A percentile compares a stretch with the other conserved stretches of the same genome.
Evolutionary conservation across 768 basidiomycete species (phyloP).

Genomic region (Lentinula lateritia): DNA sequence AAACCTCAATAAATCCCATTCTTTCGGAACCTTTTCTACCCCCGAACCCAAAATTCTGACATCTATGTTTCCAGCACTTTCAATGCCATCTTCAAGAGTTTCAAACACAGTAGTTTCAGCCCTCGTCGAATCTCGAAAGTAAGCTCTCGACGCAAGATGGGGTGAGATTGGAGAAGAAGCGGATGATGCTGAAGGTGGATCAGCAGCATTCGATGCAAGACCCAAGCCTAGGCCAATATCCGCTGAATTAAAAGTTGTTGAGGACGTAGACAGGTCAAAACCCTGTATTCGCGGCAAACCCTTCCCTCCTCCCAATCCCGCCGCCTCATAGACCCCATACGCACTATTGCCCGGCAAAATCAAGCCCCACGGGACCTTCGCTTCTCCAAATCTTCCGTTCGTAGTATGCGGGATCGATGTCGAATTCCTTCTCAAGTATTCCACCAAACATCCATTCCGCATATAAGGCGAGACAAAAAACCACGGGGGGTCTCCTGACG

Average conservation of each 20-base stretch:
- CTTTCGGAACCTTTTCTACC: constrained; percentile 17
- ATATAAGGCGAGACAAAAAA: constrained; percentile 76
- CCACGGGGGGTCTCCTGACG: constrained; percentile 65
- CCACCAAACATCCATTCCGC: constrained; percentile 57
- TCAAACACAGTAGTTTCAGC: too few species aligned
- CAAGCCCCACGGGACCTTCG: neutral
- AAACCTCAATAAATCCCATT: constrained; percentile 48
- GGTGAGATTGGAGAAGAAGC: neutral
- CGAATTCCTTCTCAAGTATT: constrained; percentile 34
- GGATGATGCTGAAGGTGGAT: neutral
- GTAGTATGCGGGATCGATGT: neutral
- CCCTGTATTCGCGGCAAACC: constrained; percentile 6
- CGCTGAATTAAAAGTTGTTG: neutral
- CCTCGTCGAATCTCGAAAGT: too few species aligned
- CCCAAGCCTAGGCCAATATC: neutral
- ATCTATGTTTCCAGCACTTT: neutral
- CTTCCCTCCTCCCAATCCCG: constrained; percentile 12
- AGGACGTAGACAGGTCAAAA: neutral
- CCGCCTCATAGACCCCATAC: neutral
- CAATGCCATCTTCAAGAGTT: neutral
- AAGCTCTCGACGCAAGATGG: neutral
- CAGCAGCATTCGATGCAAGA: neutral
- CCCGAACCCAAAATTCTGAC: constrained; percentile 9
- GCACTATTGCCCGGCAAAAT: neutral
- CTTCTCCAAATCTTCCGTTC: neutral